Base-by-base conservation (phyloP, 306 rosid species). In the Dalbergia cultrata region DNA sequence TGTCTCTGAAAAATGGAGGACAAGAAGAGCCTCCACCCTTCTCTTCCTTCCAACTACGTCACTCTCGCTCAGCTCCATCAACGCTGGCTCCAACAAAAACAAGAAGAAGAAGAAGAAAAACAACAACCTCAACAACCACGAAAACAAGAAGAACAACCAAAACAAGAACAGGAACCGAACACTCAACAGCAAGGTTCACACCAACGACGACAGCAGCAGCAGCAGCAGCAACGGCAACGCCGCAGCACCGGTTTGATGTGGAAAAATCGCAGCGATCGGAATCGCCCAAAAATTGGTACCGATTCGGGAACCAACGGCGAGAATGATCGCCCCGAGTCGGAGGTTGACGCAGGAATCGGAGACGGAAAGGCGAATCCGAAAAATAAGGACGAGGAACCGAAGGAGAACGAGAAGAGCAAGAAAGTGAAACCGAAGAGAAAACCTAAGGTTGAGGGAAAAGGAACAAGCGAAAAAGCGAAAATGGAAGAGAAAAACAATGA, bases 41-140 rank as follows among this genome's bases (percentile, higher is more conserved):
- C 91, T 72, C 58, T 86, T 14, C 94, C 97, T 31, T 22, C 92
- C 52, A 87, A 94, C 79, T 94, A 86, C 56, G 87, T 93, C 77
- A 85, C 87, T 45, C 50, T 91, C 44, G 72, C 39, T 67, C 85
- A 89, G 0, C 98, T 93, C 66, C 84, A 82, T 16, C 87, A 89
- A 67, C 90, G 87, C 2, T 89, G 92, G 93, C 85, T 88, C 57
- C 37, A 49, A 12, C 81, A 84, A 5, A 34, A 63, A 22, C 16
- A 22, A 61, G 5, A 77, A 10, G 11, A 9, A 10, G 13, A 5
- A 41, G 5, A 1, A 11, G 45, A 10, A 4, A 19, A n/a, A 9
- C 75, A 14, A 0, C 56, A 45, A 14, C 6, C 49, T 3, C 4
- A 34, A 13, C 11, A 35, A 14, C 13, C 13, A 11, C 44, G 13